Base-by-base conservation (phyloP, 257 asterid species). In the Cynanchum wilfordii region DNA sequence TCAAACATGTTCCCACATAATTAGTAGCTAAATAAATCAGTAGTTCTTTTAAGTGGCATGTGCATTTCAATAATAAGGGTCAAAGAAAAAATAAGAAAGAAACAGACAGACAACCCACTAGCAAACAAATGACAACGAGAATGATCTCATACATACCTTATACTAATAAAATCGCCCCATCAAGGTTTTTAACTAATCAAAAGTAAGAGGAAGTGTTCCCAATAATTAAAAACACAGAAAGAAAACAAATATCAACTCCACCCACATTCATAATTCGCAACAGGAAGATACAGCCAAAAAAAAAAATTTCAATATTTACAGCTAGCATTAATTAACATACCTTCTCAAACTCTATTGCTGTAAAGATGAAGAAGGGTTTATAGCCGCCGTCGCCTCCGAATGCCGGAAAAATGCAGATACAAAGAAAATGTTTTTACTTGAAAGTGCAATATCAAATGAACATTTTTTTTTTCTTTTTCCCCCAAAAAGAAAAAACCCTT, bases 371-470 rank as follows among this genome's bases (percentile, higher is more conserved):
- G 51, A 16, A 69, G 56, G 62, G 63, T 29, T 54, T 16, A n/a
- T n/a, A 60, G 58, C 44, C 65, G n/a, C 65, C 79, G 50, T 22
- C 60, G 30, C 75, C 50, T 19, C 69, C 4, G 29, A 36, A 51
- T 33, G 42, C 19, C 20, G 51, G 5, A 56, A 67, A 55, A 5
- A 24, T 17, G 49, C 17, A 40, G 59, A n/a, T 20, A 65, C 65
- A 36, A 51, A 64, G 50, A 64, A 63, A 62, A 11, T 13, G 12
- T 7, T 5, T 51, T 13, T 20, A n/a, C n/a, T 12, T 16, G 42
- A 30, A 1, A 62, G 40, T 36, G 40, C 40, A 16, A 60, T 57
- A 24, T 57, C 36, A 27, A 11, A 3, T 10, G 25, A 60, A 63
- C 8, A 51, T 36, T 19, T 36, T 33, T 5, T 33, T 33, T 33